Base-by-base conservation (phyloP, 1,139 yeast genomes). In the Candida mesenterica region DNA sequence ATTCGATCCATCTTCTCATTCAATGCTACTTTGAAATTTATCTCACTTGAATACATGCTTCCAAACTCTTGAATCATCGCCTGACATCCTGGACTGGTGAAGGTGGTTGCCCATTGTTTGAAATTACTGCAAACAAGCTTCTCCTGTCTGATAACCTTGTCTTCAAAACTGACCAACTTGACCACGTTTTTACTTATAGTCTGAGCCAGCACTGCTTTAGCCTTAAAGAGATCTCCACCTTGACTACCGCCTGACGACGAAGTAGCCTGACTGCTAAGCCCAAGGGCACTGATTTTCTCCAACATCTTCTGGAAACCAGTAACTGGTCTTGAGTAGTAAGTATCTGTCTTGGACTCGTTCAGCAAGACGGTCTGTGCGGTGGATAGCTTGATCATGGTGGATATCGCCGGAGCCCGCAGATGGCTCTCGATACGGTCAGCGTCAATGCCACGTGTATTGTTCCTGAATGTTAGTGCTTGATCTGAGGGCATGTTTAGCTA, bases 1-100 rank as follows among this genome's bases (percentile, higher is more conserved):
- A 75, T 53, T 34, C 53, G 60, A 30, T 69, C 75, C 39, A 70
- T 54, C 42, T 61, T 68, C 36, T 72, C 68, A 18, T 61, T 52
- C 24, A 62, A 35, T 13, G 55, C 54, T 9, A 59, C 61, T 26
- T 53, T 55, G n/a, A 59, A 43, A 10, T 57, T 56, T 13, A 59
- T 46, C 40, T 74, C 73, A n/a, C 52, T 39, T 14, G 60, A 62
- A 3, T 72, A 46, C 8, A 74, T 50, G 24, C 55, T 53, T 25
- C 64, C 58, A 38, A 68, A 71, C 32, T 69, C 72, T 30, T 57
- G 60, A 27, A 76, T 51, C 51, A 73, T 51, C 15, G 46, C 46
- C 34, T 62, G 62, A 42, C 68, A 62, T 2, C 70, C 72, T 4
- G 57, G 59, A 35, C 60, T 61, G n/a, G 69, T 70, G 26, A 75